Base-by-base conservation (phyloP, 148 eudicot genomes). In the Drosera capensis region DNA sequence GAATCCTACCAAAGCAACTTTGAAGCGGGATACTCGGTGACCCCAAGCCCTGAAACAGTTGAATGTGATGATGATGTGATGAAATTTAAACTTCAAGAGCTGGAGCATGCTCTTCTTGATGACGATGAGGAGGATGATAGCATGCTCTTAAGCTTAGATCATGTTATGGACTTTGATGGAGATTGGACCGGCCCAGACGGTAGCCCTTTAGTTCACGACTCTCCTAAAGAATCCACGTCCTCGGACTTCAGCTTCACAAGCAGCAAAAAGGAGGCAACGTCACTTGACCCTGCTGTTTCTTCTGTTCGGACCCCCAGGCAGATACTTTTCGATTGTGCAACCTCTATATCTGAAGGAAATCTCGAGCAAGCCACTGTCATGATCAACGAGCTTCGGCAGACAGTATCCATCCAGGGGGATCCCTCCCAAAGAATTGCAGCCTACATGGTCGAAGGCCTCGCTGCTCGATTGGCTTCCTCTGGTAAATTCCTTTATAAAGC, bases 381-480 rank as follows among this genome's bases (percentile, higher is more conserved):
- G 66, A 90, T 90, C 48, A 67, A 66, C 34, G 71, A 73, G 52
- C 84, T 90, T 15, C 64, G 88, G 19, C 73, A 78, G 44, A 67
- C 58, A 49, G 97, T 90, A 36, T 80, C 97, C 0, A 90, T 90
- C 37, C 86, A 83, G 46, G 95, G 97, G 38, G 95, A 84, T 14
- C 95, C 97, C 1, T 61, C 84, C 7, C 77, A 84, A 25, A 68
- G 97, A 53, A 80, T 80, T 54, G 82, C 92, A 7, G 97, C 97
- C 23, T 84, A 90, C 59, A 90, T 90, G 93, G 95, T 90, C 38
- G 97, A 90, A 76, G 97, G 93, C 20, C 78, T 90, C 17, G 80
- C 81, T 0, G 85, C 97, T 29, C 84, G 97, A 5, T 51, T 90
- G 51, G 97, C 75, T 23, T 67, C 71, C 1, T 84, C 97, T 0